A percentile compares a stretch with the other conserved stretches of the same genome.
Conservation (phyloP, 805 yeast genomes). For the Starmera quercuum region DNA sequence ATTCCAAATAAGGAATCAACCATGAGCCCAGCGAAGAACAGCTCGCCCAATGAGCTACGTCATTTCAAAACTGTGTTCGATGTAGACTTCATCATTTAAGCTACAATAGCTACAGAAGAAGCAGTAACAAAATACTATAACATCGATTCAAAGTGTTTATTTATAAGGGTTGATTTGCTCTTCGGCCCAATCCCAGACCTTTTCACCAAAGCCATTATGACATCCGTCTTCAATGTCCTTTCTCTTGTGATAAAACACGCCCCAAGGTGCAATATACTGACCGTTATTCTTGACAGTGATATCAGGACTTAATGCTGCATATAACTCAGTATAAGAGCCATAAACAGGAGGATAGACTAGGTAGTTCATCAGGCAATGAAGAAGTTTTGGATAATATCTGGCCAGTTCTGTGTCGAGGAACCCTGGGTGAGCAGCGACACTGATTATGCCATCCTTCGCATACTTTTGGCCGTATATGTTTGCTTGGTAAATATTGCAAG, state of each 20-base stretch:
- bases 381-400: slow-evolving; percentile 13
- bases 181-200: slow-evolving; percentile 29
- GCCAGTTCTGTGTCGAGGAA: slow-evolving; percentile 26
- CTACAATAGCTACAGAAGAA: too few relatives aligned
- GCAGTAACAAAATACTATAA: too few relatives aligned
- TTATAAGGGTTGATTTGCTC: slow-evolving; percentile 7
- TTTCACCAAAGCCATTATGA: slow-evolving; percentile 23
- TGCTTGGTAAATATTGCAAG: slow-evolving; percentile 29
- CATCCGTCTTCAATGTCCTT: slow-evolving; percentile 27
- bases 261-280: slow-evolving; percentile 34
- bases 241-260: slow-evolving; percentile 28
- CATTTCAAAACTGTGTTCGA: too few relatives aligned
- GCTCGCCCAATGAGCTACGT: too few relatives aligned
- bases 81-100: too few relatives aligned
- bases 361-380: not conserved
- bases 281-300: slow-evolving; percentile 26
- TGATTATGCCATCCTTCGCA: slow-evolving; percentile 23
- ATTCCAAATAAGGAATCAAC: too few relatives aligned
- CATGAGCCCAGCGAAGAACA: too few relatives aligned
- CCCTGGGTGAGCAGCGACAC: slow-evolving; percentile 36
- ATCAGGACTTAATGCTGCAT: slow-evolving; percentile 33
- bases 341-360: slow-evolving; percentile 9
- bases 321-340: slow-evolving; percentile 39
- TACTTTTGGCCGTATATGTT: slow-evolving; percentile 26
- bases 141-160: too few relatives aligned